Evolutionary conservation across 2,329 filamentous ascomycete genomes (phyloP).

Genomic region (Penicillium sp.): DNA sequence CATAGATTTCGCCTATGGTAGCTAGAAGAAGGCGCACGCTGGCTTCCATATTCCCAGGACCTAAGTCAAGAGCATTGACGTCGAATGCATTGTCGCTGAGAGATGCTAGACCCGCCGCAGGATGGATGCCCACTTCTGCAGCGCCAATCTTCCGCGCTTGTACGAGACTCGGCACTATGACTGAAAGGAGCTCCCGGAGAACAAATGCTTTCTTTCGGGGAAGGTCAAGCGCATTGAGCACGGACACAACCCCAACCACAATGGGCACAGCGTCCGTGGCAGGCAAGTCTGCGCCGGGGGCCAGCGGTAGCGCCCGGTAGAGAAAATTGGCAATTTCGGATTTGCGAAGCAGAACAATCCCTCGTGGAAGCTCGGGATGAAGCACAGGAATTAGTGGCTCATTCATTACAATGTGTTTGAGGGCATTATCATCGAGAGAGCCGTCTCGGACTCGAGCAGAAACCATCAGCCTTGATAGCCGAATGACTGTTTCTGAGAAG

Average conservation of each 20-base stretch:
- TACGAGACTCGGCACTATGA: conserved; percentile 76
- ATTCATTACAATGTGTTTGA: conserved; percentile 56
- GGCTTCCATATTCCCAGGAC: conserved; percentile 39
- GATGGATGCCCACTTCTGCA: conserved; percentile 93
- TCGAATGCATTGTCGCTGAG: conserved; percentile 52
- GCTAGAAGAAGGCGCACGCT: conserved; percentile 38
- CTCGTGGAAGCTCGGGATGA: conserved; percentile 33
- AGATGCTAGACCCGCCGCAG: conserved; percentile 76
- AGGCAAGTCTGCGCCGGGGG: conserved; percentile 56
- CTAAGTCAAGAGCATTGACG: conserved; percentile 40
- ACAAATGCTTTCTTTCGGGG: conserved; percentile 88
- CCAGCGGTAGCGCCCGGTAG: conserved; percentile 65
- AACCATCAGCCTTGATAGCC: conserved; percentile 50
- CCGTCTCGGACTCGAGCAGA: conserved; percentile 48
- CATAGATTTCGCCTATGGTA: conserved; percentile 38
- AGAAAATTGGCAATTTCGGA: conserved; percentile 60
- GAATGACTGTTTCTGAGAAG: conserved; percentile 53
- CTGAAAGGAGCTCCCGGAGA: conserved; percentile 74
- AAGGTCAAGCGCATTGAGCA: conserved; percentile 72
- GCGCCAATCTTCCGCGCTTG: conserved; percentile 88
- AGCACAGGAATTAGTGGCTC: conserved; percentile 37
- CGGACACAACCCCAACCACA: conserved; percentile 77
- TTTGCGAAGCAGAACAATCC: conserved; percentile 47
- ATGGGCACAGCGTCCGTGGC: conserved; percentile 72
- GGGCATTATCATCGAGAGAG: conserved; percentile 45